Percentiles rank a stretch among this genome's conserved stretches.
phyloP scores from a whole-genome alignment of 805 yeast genomes.

The Zygoascus flipseniorum region DNA sequence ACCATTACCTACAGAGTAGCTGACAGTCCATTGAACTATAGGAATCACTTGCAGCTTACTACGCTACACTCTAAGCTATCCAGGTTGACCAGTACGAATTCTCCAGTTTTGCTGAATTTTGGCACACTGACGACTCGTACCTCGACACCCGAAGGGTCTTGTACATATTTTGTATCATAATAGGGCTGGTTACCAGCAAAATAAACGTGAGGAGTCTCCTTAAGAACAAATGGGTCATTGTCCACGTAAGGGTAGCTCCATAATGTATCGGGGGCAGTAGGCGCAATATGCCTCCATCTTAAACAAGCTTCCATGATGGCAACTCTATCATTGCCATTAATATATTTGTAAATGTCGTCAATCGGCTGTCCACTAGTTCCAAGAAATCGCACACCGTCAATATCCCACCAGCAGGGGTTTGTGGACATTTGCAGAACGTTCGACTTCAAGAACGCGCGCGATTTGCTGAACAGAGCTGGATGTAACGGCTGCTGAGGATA shows the following conservation, averaged over 20 bases:
- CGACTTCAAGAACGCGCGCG: constrained; percentile 35
- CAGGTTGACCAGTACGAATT: constrained; percentile 54
- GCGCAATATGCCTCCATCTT: constrained; percentile 79
- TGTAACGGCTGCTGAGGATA: constrained; percentile 92
- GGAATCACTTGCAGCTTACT: constrained; percentile 26
- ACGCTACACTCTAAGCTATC: constrained; percentile 47
- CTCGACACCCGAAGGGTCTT: constrained; percentile 25
- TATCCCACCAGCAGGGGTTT: constrained; percentile 68
- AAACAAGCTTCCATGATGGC: constrained; percentile 59
- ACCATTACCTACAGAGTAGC: neutral
- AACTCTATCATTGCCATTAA: constrained; percentile 36
- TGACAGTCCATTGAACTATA: neutral
- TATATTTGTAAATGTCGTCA: constrained; percentile 66
- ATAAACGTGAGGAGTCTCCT: constrained; percentile 77
- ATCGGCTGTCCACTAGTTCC: constrained; percentile 84
- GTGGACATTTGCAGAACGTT: constrained; percentile 40
- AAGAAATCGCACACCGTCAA: constrained; percentile 48
- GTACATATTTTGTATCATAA: constrained; percentile 36
- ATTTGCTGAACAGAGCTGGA: constrained; percentile 51
- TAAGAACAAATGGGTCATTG: constrained; percentile 69
- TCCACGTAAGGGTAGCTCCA: constrained; percentile 79
- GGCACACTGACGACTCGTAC: constrained; percentile 65
- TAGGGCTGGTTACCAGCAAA: constrained; percentile 76
- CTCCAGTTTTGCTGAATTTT: constrained; percentile 54
- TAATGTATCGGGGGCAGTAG: constrained; percentile 94